Evolutionary conservation across 1,284 basidiomycete genomes (phyloP), one percentile per base, ranked within the genome.

Genomic region (Microbotryum lychnidis-dioicae): DNA sequence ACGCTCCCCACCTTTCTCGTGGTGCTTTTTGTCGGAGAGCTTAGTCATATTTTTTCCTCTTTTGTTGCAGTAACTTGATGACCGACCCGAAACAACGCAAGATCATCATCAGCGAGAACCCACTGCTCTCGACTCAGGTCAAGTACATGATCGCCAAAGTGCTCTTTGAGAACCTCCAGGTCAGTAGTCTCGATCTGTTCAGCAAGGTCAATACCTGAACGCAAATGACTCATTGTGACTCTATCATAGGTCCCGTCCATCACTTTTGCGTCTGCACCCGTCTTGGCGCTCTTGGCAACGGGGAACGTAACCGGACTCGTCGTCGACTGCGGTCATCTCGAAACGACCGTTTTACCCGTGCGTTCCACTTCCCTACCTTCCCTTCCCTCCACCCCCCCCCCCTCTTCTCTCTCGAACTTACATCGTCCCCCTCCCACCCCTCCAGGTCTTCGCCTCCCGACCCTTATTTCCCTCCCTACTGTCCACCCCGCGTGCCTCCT

Each of bases 61-160:
- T 57, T 10, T 21, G 44, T 20, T 37, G 3, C 72, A 93, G 91
- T 71, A 87, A 90, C 60, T 81, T 98, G 51, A 81, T 97, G 75
- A 87, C 89, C 64, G 96, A 97, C 73, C 87, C 93, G 0, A 94
- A 91, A 75, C 85, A 89, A 44, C 83, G 94, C 54, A 96, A 94
- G 75, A 86, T 98, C 60, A 88, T 97, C 55, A 73, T 98, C 29
- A 80, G 94, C 7, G 93, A 97, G 75, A 87, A 91, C 73, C 89
- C 94, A 0, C 78, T 96, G 54, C 78, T 96, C 14, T 89, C 93
- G 1, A 76, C 88, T 2, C 82, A 86, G 64, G 84, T 97, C 72
- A 96, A 96, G 75, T 88, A 93, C 53, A 84, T 84, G 66, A 82
- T 98, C 54, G 89, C 90, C 6, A 82, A 84, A 55, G 84, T 91